Percentiles rank a stretch among this genome's conserved stretches.
phyloP scores from a whole-genome alignment of 176 grass and related monocot genomes.

The Areca catechu region DNA sequence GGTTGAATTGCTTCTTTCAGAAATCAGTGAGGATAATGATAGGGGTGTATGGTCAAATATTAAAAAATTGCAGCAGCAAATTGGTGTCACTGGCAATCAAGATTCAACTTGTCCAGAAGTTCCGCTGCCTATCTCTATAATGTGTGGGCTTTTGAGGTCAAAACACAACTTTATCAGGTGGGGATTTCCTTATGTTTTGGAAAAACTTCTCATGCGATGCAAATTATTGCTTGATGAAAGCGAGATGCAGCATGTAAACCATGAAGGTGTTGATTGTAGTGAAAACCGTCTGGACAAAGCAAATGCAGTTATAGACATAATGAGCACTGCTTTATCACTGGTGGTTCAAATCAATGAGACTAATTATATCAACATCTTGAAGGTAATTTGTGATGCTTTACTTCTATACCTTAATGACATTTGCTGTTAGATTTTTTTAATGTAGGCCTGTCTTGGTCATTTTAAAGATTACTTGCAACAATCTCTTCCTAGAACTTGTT shows the following conservation, averaged over 20 bases:
- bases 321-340: conserved; percentile 76
- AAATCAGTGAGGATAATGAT: conserved; percentile 67
- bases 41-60: conserved; percentile 76
- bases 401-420: not conserved
- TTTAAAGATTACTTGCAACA: too few species aligned
- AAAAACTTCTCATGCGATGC: conserved; percentile 89
- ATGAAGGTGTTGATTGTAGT: conserved; percentile 22
- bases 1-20: conserved; percentile 87
- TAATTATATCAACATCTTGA: conserved; percentile 96
- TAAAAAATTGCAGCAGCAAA: conserved; percentile 71
- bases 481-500: too few species aligned
- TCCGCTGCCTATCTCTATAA: conserved; percentile 72
- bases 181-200: conserved; percentile 86
- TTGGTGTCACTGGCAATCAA: conserved; percentile 71
- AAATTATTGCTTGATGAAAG: conserved; percentile 97
- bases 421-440: too few species aligned
- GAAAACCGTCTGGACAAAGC: conserved; percentile 71
- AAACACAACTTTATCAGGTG: conserved; percentile 95
- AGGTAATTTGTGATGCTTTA: conserved; percentile 46
- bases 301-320: conserved; percentile 83
- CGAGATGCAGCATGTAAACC: conserved; percentile 37
- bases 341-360: conserved; percentile 92
- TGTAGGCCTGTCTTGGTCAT: too few species aligned
- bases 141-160: conserved; percentile 91
- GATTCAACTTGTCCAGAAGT: conserved; percentile 61